Percentiles rank a stretch among this genome's conserved stretches.
phyloP scores from a whole-genome alignment of 495 filamentous ascomycete genomes.

The Patellaria atrata region DNA sequence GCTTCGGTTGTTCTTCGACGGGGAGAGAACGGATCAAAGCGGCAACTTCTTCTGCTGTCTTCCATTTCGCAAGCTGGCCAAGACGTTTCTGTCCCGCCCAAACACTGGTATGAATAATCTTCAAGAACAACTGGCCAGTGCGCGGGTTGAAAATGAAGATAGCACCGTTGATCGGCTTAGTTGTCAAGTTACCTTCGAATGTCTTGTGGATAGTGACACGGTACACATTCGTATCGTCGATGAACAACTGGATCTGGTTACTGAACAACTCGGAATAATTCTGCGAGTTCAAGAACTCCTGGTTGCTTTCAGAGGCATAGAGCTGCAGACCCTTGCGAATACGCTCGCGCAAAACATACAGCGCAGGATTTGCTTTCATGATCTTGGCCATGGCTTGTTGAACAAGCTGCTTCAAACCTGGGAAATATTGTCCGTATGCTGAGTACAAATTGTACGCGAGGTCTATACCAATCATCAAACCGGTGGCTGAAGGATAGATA shows the following conservation, averaged over 20 bases:
- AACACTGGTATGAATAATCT: conserved; percentile 99
- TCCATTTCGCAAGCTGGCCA: conserved; percentile 98
- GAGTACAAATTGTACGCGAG: conserved; percentile 97
- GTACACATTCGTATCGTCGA: conserved; percentile 99
- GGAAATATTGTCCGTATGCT: conserved; percentile 97
- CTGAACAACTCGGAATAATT: conserved; percentile 99
- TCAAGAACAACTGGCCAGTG: conserved; percentile 94
- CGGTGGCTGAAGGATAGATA: conserved; percentile 95
- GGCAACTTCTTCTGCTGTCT: conserved; percentile 99
- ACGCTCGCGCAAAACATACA: conserved; percentile 94
- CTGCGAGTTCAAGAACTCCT: conserved; percentile 98
- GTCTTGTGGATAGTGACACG: conserved; percentile 99
- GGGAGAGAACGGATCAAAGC: conserved; percentile 93
- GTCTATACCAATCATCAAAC: conserved; percentile 97
- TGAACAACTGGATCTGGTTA: conserved; percentile 97
- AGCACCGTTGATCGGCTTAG: conserved; percentile 98
- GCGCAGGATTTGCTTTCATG: conserved; percentile 97
- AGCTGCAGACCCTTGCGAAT: conserved; percentile 97
- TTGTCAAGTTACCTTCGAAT: conserved; percentile 97
- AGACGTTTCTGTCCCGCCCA: conserved; percentile 99
- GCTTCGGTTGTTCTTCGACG: conserved; percentile 97
- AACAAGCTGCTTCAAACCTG: conserved; percentile 86
- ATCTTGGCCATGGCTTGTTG: conserved; percentile 99
- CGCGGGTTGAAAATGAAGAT: conserved; percentile 99
- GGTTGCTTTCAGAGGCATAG: conserved; percentile 97